phyloP scores from a whole-genome alignment of 495 filamentous ascomycete genomes.

The Sabuloglossum arenarium region DNA sequence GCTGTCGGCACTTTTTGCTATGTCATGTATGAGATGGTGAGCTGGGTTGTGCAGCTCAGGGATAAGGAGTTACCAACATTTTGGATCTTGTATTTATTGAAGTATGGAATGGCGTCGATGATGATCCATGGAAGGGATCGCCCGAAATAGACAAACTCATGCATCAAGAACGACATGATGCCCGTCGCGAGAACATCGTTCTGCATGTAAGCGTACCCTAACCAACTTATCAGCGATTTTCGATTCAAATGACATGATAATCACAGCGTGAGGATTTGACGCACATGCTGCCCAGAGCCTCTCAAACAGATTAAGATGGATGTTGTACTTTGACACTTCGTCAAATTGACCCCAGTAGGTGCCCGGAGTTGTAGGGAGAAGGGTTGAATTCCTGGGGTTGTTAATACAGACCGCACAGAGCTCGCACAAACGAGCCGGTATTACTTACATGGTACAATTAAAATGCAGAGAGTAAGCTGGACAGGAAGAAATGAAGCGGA shows the following conservation, averaged over 20 bases:
- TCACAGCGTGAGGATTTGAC: neutral
- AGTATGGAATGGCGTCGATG: conserved; percentile 66
- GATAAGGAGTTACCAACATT: conserved; percentile 31
- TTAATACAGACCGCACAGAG: neutral
- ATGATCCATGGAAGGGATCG: conserved; percentile 84
- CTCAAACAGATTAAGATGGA: conserved; percentile 69
- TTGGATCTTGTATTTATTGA: conserved; percentile 90
- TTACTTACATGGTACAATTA: neutral
- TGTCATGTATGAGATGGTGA: conserved; percentile 1
- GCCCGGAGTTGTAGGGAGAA: conserved; percentile 27
- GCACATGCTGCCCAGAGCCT: conserved; percentile 67
- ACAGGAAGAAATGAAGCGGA: neutral
- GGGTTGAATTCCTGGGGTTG: conserved; percentile 33
- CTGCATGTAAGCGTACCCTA: conserved; percentile 84
- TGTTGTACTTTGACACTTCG: conserved; percentile 69
- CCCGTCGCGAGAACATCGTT: conserved; percentile 91
- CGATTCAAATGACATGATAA: neutral
- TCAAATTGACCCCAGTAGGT: conserved; percentile 70
- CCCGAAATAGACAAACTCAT: conserved; percentile 87
- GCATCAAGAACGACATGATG: conserved; percentile 91
- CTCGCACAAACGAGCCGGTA: neutral
- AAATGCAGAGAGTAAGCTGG: neutral
- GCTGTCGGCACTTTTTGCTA: conserved; percentile 78
- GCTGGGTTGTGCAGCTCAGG: neutral
- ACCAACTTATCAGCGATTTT: neutral